These are phyloP conservation scores for Phytophthora idaei DNA, from an alignment of 352 stramenopile genomes.

Conservation along the genomic window DNA sequence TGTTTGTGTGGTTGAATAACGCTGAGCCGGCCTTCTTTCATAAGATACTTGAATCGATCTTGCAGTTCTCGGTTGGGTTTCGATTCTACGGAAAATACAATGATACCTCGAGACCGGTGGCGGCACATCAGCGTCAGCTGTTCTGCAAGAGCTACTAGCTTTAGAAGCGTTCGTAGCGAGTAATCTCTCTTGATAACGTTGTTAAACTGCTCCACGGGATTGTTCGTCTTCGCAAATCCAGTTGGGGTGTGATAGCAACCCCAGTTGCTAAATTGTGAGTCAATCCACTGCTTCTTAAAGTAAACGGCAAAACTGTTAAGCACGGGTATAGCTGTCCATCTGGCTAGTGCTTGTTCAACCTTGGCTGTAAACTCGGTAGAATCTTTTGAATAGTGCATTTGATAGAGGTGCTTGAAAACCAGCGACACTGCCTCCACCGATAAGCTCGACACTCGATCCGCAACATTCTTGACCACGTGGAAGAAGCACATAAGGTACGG, in stretches of 20 bases:
- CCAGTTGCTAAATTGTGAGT: conserved; percentile 3
- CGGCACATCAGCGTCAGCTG: no score
- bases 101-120: no score
- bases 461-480: conserved; percentile 8
- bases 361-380: background rate
- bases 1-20: no score
- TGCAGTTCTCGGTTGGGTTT: no score
- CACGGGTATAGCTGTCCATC: background rate
- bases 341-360: no score
- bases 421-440: background rate
- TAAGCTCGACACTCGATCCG: background rate
- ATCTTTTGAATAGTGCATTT: background rate
- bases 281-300: conserved; percentile 12
- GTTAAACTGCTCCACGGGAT: conserved; percentile 8
- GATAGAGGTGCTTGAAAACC: background rate
- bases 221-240: conserved; percentile 7
- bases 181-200: conserved; percentile 31
- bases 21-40: no score
- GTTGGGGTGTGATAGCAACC: conserved; percentile 3
- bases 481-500: conserved; percentile 8
- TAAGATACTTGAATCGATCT: no score
- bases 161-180: conserved; percentile 1
- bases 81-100: no score
- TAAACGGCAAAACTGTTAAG: background rate
- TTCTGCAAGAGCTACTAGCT: background rate